Evolutionary conservation across 1,139 yeast genomes (phyloP).

Genomic region (Yamadazyma atmosphaerica): DNA sequence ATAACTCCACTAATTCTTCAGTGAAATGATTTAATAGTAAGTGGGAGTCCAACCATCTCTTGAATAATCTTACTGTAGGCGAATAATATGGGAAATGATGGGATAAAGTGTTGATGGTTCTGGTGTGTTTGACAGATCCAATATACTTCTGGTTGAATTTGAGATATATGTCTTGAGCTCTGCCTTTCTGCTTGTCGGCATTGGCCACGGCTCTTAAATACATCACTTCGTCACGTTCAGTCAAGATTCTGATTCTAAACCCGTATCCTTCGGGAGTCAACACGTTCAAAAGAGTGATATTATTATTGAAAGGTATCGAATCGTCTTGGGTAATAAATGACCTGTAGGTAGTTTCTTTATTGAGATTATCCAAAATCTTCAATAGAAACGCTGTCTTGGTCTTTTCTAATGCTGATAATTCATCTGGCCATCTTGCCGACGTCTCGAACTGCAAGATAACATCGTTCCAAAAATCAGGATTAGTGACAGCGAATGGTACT

Average conservation of each 20-base stretch:
- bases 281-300: constrained; percentile 59
- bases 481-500: constrained; percentile 74
- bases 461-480: constrained; percentile 80
- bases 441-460: constrained; percentile 84
- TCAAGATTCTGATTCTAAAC: constrained; percentile 68
- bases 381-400: constrained; percentile 88
- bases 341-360: constrained; percentile 52
- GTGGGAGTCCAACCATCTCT: constrained; percentile 81
- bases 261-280: constrained; percentile 88
- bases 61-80: constrained; percentile 79
- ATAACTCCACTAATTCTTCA: constrained; percentile 78
- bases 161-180: constrained; percentile 62
- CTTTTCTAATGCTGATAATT: constrained; percentile 76
- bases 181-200: constrained; percentile 57
- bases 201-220: constrained; percentile 69
- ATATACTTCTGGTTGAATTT: constrained; percentile 67
- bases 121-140: constrained; percentile 77
- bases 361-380: constrained; percentile 62
- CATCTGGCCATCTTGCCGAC: constrained; percentile 96
- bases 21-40: constrained; percentile 65
- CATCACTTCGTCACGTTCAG: constrained; percentile 79
- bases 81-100: constrained; percentile 76
- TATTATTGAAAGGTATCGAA: constrained; percentile 63
- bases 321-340: constrained; percentile 64
- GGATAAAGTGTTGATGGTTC: constrained; percentile 69